Evolutionary conservation across 2,329 filamentous ascomycete genomes (phyloP).

Genomic region (Dactylellina parvicollis): DNA sequence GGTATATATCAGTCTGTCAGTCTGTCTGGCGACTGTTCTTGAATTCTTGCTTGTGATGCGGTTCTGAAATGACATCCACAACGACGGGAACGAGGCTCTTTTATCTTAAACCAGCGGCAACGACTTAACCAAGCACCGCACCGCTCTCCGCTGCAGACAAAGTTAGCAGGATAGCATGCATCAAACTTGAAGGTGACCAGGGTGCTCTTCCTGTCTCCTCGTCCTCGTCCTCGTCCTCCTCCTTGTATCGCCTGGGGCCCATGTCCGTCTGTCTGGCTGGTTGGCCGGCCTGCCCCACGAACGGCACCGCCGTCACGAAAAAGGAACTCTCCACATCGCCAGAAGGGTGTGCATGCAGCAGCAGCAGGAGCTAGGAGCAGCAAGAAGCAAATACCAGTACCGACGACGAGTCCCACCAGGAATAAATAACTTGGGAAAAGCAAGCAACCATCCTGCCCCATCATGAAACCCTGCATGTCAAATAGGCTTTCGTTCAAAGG

Average conservation of each 20-base stretch:
- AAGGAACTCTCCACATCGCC: constrained; percentile 17
- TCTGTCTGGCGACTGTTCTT: not conserved
- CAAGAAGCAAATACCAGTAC: constrained; percentile 44
- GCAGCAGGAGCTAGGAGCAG: not conserved
- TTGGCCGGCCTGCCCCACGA: constrained; percentile 23
- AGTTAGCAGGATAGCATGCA: constrained; percentile 38
- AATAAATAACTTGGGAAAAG: constrained; percentile 25
- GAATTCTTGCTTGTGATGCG: constrained; percentile 36
- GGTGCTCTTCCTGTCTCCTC: constrained; percentile 13
- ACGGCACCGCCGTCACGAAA: constrained; percentile 33
- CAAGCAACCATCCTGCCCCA: constrained; percentile 11
- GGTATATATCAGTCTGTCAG: constrained; percentile 19
- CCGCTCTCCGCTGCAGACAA: not conserved
- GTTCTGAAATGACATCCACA: constrained; percentile 42
- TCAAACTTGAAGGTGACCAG: constrained; percentile 28
- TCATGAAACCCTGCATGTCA: constrained; percentile 51
- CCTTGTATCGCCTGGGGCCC: constrained; percentile 15
- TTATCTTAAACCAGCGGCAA: constrained; percentile 42
- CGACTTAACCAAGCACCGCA: constrained; percentile 16
- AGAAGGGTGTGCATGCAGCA: constrained; percentile 22
- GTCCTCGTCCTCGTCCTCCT: constrained; percentile 10
- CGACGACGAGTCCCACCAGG: constrained; percentile 6
- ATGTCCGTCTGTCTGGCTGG: constrained; percentile 22
- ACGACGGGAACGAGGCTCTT: constrained; percentile 53
- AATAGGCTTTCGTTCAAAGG: constrained; percentile 31